A percentile compares a stretch with the other conserved stretches of the same genome.
Conservation (phyloP, 441 rosid species). For the Hura crepitans region DNA sequence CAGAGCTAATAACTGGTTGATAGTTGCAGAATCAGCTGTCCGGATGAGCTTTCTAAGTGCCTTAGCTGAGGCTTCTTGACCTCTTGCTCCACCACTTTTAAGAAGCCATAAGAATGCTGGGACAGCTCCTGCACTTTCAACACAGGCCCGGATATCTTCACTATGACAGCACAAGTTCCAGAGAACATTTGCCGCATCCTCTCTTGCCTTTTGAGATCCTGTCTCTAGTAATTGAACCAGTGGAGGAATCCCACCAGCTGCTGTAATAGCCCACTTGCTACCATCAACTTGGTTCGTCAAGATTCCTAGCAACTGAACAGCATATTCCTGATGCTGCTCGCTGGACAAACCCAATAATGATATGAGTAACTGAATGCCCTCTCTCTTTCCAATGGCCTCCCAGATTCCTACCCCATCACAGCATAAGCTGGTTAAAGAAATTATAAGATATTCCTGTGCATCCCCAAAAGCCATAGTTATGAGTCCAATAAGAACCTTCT, state of each 20-base stretch:
- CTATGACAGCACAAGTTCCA: constrained; percentile 79
- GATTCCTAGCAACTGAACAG: constrained; percentile 67
- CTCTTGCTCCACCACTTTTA: constrained; percentile 61
- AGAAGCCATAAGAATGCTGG: constrained; percentile 67
- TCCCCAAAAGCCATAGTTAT: constrained; percentile 57
- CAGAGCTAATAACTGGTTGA: constrained; percentile 69
- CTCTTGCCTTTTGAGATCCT: constrained; percentile 77
- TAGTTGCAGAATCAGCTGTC: constrained; percentile 68
- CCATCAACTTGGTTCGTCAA: constrained; percentile 79
- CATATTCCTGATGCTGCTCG: constrained; percentile 76
- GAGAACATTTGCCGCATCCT: constrained; percentile 70
- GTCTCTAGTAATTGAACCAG: constrained; percentile 68
- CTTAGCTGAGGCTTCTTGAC: constrained; percentile 66
- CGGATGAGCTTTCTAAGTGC: constrained; percentile 59
- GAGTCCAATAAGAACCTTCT: constrained; percentile 66
- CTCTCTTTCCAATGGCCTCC: constrained; percentile 79
- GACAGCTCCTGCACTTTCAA: constrained; percentile 87
- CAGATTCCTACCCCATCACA: constrained; percentile 49
- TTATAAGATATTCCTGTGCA: constrained; percentile 58
- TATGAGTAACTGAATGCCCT: constrained; percentile 76
- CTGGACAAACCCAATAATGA: constrained; percentile 74
- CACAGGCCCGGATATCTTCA: constrained; percentile 80
- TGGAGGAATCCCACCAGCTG: constrained; percentile 97
- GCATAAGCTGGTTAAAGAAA: constrained; percentile 58
- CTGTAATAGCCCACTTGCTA: constrained; percentile 95